Conservation (phyloP, 2,329 filamentous ascomycete genomes). For the Phialemonium atrogriseum region DNA sequence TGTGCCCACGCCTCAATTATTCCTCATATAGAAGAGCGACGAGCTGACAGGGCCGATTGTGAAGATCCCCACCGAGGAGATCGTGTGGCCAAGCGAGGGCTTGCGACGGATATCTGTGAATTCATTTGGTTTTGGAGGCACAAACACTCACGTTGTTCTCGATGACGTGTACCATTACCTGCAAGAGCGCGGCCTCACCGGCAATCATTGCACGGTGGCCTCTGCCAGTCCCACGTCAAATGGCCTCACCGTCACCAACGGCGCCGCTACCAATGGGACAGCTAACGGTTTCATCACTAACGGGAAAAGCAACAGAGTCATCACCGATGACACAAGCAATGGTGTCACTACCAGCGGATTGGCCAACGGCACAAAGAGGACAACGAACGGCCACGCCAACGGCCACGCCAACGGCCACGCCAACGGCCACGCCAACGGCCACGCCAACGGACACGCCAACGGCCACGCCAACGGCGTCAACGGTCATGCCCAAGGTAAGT, state of each 20-base stretch:
- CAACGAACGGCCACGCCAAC: slow-evolving; percentile 1
- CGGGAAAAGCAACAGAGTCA: too few relatives aligned
- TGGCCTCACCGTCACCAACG: slow-evolving; percentile 2
- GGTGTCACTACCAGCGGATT: too few relatives aligned
- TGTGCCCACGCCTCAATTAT: neutral
- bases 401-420: too few relatives aligned
- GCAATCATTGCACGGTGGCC: slow-evolving; percentile 4
- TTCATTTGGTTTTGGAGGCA: slow-evolving; percentile 1
- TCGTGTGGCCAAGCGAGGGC: neutral
- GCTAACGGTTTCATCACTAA: neutral
- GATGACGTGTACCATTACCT: slow-evolving; percentile 1
- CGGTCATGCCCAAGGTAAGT: neutral
- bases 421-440: slow-evolving; percentile 1
- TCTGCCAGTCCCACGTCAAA: neutral
- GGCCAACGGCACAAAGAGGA: slow-evolving; percentile 1
- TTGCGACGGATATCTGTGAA: slow-evolving; percentile 1
- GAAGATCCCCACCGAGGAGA: neutral
- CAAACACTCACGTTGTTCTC: slow-evolving; percentile 2
- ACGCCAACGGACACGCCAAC: too few relatives aligned
- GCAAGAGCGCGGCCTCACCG: slow-evolving; percentile 3
- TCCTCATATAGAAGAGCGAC: neutral
- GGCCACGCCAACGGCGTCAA: slow-evolving; percentile 2
- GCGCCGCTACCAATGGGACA: too few relatives aligned
- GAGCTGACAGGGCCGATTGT: neutral
- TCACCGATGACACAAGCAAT: too few relatives aligned